Conservation (phyloP, 306 rosid genomes). For the Crotalaria pallida region DNA sequence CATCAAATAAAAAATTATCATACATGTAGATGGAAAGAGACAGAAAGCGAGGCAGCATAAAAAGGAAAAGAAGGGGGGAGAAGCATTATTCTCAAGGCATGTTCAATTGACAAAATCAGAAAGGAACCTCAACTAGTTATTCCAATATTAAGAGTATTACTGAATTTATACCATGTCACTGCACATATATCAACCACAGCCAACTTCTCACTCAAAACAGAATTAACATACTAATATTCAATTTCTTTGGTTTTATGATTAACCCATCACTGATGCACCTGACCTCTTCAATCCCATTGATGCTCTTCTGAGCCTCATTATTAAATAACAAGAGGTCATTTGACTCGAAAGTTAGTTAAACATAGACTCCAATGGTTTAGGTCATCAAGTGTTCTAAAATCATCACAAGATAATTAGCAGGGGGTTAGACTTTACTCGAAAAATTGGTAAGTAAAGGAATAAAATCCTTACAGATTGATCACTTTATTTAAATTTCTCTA, state of each 20-base stretch:
- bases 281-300: background rate
- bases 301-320: background rate
- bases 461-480: background rate
- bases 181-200: background rate
- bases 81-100: background rate
- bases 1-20: background rate
- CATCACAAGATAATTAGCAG: background rate
- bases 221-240: background rate
- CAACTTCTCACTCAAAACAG: background rate
- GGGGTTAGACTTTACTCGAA: background rate
- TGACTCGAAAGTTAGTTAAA: constrained; percentile 14
- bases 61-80: background rate
- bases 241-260: background rate
- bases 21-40: constrained; percentile 3
- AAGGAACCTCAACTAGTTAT: background rate
- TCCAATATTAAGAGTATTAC: background rate
- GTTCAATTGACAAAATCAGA: background rate
- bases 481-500: background rate
- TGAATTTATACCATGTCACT: background rate
- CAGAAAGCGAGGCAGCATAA: background rate
- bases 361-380: background rate
- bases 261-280: background rate
- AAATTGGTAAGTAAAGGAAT: background rate
- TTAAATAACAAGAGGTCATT: background rate
- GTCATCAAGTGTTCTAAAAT: constrained; percentile 5